Base-by-base conservation (phyloP, 2,329 filamentous ascomycete species). In the Setomelanomma holmii region DNA sequence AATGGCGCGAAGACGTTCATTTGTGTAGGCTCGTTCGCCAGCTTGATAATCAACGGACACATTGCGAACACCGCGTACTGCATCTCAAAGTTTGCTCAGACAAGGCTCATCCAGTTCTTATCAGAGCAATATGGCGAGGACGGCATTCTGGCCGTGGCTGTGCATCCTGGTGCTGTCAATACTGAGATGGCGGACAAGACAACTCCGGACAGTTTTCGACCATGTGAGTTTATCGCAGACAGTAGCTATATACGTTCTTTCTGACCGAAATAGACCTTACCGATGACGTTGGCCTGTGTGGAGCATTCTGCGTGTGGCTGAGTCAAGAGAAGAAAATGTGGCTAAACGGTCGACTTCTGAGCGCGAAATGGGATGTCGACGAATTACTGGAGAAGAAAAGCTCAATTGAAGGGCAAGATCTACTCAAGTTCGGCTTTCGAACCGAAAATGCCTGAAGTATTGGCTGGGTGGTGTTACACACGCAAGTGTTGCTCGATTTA, bases 31-130 rank as follows among this genome's bases (percentile, higher is more conserved):
- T 65, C 60, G 3, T 76, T 73, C 51, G 71, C 68, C 17, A 67
- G 60, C 4, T 72, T 64, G 8, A 75, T 78, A 4, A 66, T 73
- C 2, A 61, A 65, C 5, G 78, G 76, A 0, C 66, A 71, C 4
- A 74, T 77, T 41, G 78, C 75, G 1, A 79, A 77, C 53, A 65
- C 63, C 5, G 64, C 61, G 27, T 70, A 71, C 43, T 71, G 65
- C 40, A 40, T 73, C 0, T 65, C 59, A 12, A 71, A 71, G 41
- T 65, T 71, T 44, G 67, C 68, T 16, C 68, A 70, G 23, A 62
- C 53, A 4, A 42, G 71, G 10, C 20, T 72, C 3, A 42, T 68
- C 0, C 68, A 73, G 53, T 64, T 64, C 30, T 8, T 72, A 1
- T 42, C 52, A 0, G 67, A 69, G 44, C 66, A 68, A 45, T 68